Evolutionary conservation across 805 yeast species (phyloP), one percentile per base, ranked within the genome.

Genomic region (Barnettozyma siamensis): DNA sequence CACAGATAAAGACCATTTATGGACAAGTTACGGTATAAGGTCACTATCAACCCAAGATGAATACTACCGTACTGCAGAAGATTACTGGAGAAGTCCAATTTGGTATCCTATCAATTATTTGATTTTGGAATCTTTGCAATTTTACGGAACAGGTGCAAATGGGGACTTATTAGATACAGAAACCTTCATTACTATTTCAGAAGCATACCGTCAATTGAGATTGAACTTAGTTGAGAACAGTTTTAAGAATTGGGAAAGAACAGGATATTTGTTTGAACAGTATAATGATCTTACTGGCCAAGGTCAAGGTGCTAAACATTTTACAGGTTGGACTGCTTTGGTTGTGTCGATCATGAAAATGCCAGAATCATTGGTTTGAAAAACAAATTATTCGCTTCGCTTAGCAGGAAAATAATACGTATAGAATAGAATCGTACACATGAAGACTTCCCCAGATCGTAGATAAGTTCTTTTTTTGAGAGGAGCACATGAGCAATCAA

Each of bases 21-120:
- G 93, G 84, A 65, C 87, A 7, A 73, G 72, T 1, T 88, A 58
- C 50, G 99, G 99, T 12, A 67, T 93, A 29, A 70, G 96, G 47
- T 84, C 95, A 0, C 65, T 93, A 29, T 84, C 96, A 1, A 78
- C 77, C 53, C 51, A 69, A 5, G 89, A 85, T 52, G 65, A 66
- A 17, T 65, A 56, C 44, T 93, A 83, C 63, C 83, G 83, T 41
- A 75, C 80, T 0, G 91, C 73, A 7, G 99, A 93, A 57, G 81
- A 91, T 62, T 93, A 93, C 65, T 93, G 99, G 99, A 75, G 96
- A 48, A 93, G 96, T 1, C 87, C 94, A 16, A 72, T 93, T 21
- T 93, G 98, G 98, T 69, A 88, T 51, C 85, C 88, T 59, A 84
- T 93, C 55, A 93, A 93, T 65, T 91, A 88, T 56, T 65, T 93